These are phyloP conservation scores for Blastobotrys capitulatus DNA, from an alignment of 1,139 yeast genomes.

Conservation along the genomic window DNA sequence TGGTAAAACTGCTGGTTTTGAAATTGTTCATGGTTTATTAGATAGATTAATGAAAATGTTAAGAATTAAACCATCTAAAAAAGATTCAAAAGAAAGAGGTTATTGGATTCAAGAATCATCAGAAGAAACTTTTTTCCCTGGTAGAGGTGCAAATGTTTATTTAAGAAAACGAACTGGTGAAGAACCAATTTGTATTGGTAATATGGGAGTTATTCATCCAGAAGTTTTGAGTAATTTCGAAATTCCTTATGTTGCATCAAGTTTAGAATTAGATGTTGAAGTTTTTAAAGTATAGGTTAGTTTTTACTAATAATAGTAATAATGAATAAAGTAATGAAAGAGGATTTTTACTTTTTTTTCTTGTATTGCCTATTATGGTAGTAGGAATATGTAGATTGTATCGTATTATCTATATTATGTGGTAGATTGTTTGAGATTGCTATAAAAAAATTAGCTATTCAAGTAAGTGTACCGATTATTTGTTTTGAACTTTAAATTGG, in stretches of 20 bases:
- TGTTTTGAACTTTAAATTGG: no score
- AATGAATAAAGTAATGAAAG: neutral
- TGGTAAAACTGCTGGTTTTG: constrained; percentile 94
- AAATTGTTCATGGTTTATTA: constrained; percentile 85
- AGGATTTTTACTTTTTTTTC: no score
- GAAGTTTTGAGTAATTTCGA: constrained; percentile 83
- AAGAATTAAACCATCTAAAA: constrained; percentile 78
- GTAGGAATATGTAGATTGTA: no score
- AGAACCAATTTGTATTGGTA: constrained; percentile 50
- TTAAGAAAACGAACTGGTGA: constrained; percentile 54
- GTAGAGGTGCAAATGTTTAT: constrained; percentile 87
- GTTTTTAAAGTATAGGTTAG: constrained; percentile 18
- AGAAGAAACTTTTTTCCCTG: constrained; percentile 78
- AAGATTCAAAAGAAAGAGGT: constrained; percentile 58
- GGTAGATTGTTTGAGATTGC: no score
- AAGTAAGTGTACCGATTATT: no score
- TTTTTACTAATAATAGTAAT: no score
- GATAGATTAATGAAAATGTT: constrained; percentile 96
- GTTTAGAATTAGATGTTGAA: constrained; percentile 85
- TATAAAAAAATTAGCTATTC: no score
- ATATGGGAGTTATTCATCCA: constrained; percentile 93
- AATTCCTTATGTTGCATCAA: constrained; percentile 81
- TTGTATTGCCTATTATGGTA: neutral
- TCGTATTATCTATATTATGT: no score
- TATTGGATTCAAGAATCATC: constrained; percentile 38